These are phyloP conservation scores for Recurvomyces mirabilis DNA, from an alignment of 495 filamentous ascomycete species.

Conservation along the genomic window DNA sequence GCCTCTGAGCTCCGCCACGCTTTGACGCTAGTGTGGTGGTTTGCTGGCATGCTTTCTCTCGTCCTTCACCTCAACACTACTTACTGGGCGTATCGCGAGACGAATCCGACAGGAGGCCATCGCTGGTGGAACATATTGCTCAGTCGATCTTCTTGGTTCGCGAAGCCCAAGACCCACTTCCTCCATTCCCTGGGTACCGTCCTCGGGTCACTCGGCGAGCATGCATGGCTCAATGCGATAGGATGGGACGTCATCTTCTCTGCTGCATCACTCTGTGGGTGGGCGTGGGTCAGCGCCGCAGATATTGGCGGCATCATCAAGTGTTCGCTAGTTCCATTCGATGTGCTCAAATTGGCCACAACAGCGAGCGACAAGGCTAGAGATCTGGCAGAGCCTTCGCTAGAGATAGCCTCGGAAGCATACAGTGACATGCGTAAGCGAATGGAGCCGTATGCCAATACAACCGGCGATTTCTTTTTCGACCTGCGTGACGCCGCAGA, in stretches of 20 bases:
- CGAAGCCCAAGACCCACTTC: background rate
- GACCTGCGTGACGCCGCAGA: background rate
- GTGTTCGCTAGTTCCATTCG: slow-evolving; percentile 7
- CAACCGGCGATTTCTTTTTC: background rate
- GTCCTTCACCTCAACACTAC: background rate
- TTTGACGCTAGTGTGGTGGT: background rate
- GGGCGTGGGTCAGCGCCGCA: slow-evolving; percentile 2
- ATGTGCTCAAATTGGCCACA: background rate
- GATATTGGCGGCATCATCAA: slow-evolving; percentile 1
- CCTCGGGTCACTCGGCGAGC: slow-evolving; percentile 4
- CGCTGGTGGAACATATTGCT: too few species aligned
- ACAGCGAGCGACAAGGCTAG: background rate
- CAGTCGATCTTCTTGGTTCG: too few species aligned
- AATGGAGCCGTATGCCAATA: background rate
- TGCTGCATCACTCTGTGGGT: background rate
- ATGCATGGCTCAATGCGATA: slow-evolving; percentile 9
- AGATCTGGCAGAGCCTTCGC: background rate
- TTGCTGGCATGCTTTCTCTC: background rate
- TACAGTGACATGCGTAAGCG: background rate
- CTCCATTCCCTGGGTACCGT: background rate
- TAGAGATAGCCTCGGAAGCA: background rate
- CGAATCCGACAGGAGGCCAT: too few species aligned
- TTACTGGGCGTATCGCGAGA: too few species aligned
- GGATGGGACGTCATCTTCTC: slow-evolving; percentile 13
- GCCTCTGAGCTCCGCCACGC: too few species aligned